Conservation (phyloP, 2,329 filamentous ascomycete species). For the Exutisphaerella laricina region DNA sequence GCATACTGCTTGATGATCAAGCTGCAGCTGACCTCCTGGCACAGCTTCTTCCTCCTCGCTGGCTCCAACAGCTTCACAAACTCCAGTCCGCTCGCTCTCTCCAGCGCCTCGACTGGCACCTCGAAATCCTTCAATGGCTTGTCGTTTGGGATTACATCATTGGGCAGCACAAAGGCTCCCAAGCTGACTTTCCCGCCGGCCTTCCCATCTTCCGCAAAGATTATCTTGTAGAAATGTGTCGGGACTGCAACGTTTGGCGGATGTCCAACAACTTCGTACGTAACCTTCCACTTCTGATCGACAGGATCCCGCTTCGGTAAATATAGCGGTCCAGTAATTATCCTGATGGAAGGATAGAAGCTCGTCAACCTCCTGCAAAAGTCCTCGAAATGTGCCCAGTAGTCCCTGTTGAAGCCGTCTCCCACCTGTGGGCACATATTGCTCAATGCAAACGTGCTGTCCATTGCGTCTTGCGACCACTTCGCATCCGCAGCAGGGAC, state of each 20-base stretch:
- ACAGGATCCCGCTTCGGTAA: constrained; percentile 72
- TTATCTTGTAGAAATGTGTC: constrained; percentile 99
- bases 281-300: constrained; percentile 93
- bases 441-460: constrained; percentile 84
- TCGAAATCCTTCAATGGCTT: constrained; percentile 90
- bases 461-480: constrained; percentile 91
- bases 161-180: constrained; percentile 91
- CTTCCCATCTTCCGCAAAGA: constrained; percentile 81
- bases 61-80: constrained; percentile 76
- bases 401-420: constrained; percentile 97
- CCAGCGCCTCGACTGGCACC: constrained; percentile 86
- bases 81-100: constrained; percentile 85
- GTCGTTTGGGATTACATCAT: constrained; percentile 78
- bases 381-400: constrained; percentile 98
- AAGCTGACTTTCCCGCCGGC: constrained; percentile 69
- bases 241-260: constrained; percentile 93
- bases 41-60: constrained; percentile 70
- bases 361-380: constrained; percentile 81
- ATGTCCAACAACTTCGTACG: constrained; percentile 90
- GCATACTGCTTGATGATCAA: constrained; percentile 77
- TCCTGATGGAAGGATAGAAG: constrained; percentile 77
- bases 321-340: constrained; percentile 92
- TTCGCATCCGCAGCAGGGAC: constrained; percentile 94
- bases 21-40: constrained; percentile 78
- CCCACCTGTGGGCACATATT: constrained; percentile 99